Evolutionary conservation across 2,329 filamentous ascomycete species (phyloP), one percentile per base, ranked within the genome.

Genomic region (Talaromyces pinophilus): DNA sequence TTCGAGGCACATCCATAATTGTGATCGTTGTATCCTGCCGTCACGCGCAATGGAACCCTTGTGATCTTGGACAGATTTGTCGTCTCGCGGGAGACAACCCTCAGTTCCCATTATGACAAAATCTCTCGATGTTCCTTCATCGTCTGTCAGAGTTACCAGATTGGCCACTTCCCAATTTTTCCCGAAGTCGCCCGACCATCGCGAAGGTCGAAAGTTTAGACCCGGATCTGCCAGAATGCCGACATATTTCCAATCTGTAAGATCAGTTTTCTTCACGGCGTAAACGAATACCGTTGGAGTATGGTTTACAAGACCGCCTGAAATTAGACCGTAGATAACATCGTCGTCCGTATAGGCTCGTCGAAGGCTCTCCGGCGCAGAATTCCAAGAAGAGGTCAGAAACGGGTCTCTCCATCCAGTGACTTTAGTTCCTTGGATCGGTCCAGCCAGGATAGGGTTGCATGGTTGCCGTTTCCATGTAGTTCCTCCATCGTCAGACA

Each of bases 91-190:
- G 30, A 72, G 62, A 61, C 77, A 77, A 3, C 83, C 83, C 69
- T 85, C 83, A 0, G 80, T 76, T 0, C 83, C 81, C 70, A 82
- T 78, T 0, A 84, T 73, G 25, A 84, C 68, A 61, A 85, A 82
- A 38, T 82, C 75, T 46, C 71, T 72, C 11, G 73, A 73, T 1
- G 64, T 67, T 2, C 70, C 69, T 8, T 75, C 71, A 1, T 74
- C 70, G 17, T 81, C 77, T 0, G 65, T 69, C 17, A 85, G 72
- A 0, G 79, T 81, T 69, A 81, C 72, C 55, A 84, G 78, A 68
- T 83, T 84, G 25, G 77, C 79, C 10, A 82, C 81, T 68, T 85
- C 83, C 82, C 83, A 85, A 62, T 86, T 86, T 10, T 80, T 74
- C 0, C 83, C 84, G 11, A 83, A 75, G 54, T 85, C 82, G 2